phyloP scores from a whole-genome alignment of 2,329 filamentous ascomycete species.

The Helotiales sp. region DNA sequence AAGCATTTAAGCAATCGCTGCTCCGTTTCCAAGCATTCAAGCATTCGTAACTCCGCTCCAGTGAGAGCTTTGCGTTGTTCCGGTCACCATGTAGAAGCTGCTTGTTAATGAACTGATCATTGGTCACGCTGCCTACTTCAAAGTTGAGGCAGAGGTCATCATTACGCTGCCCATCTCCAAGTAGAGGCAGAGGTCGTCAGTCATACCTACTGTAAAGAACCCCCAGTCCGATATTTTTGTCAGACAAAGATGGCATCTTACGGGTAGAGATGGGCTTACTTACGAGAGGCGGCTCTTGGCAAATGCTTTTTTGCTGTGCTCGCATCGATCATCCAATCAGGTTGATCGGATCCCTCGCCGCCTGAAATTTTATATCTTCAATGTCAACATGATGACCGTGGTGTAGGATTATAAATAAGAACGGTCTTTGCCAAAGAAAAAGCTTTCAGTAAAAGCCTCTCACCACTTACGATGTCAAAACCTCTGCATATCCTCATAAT shows the following conservation, averaged over 20 bases:
- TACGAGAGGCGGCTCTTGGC: not conserved
- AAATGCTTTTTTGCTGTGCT: not conserved
- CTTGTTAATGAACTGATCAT: not conserved
- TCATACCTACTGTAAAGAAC: no score
- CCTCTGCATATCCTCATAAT: constrained; percentile 12
- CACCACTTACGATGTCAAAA: not conserved
- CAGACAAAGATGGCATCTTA: not conserved
- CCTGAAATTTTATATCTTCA: not conserved
- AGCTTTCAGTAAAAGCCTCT: no score
- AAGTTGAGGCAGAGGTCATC: no score
- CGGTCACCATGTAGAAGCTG: not conserved
- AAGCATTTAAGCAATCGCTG: not conserved
- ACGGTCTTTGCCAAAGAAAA: not conserved
- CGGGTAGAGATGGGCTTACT: not conserved
- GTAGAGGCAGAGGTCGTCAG: no score
- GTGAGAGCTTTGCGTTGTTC: not conserved
- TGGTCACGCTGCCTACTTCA: no score
- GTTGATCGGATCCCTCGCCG: not conserved
- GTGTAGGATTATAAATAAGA: not conserved
- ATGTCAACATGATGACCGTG: no score
- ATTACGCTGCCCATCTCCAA: no score
- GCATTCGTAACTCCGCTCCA: not conserved
- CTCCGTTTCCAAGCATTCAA: not conserved
- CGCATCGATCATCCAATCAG: not conserved
- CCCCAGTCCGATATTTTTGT: not conserved